Evolutionary conservation across 768 basidiomycete species (phyloP).

Genomic region (Tricholomella constricta): DNA sequence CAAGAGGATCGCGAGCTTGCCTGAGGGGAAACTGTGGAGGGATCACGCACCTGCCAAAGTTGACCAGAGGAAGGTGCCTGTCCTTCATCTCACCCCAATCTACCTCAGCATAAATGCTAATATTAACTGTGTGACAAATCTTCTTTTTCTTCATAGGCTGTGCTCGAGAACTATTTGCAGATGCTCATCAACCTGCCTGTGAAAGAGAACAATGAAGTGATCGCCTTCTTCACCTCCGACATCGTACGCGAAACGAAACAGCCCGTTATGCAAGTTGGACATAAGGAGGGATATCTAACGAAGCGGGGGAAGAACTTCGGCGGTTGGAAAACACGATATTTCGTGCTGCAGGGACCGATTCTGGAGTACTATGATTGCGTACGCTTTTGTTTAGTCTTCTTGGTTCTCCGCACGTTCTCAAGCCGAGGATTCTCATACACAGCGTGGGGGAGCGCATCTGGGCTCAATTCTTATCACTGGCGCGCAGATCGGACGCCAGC

Average conservation of each 20-base stretch:
- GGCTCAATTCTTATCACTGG: constrained; percentile 90
- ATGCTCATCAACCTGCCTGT: constrained; percentile 79
- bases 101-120: constrained; percentile 2
- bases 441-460: constrained; percentile 89
- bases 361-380: constrained; percentile 97
- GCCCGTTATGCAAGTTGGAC: constrained; percentile 76
- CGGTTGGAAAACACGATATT: constrained; percentile 96
- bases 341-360: constrained; percentile 87
- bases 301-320: constrained; percentile 98
- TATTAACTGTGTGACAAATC: neutral
- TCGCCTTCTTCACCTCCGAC: constrained; percentile 91
- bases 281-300: constrained; percentile 95
- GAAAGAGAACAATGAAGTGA: constrained; percentile 87
- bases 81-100: neutral
- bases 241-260: constrained; percentile 75
- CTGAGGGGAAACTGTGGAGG: constrained; percentile 93
- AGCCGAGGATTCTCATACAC: constrained; percentile 28
- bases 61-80: constrained; percentile 88
- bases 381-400: constrained; percentile 38
- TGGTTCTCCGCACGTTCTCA: constrained; percentile 8
- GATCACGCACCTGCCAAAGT: constrained; percentile 97
- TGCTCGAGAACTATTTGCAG: constrained; percentile 86
- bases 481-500: constrained; percentile 96
- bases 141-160: constrained; percentile 43
- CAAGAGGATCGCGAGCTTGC: constrained; percentile 80